A percentile compares a stretch with the other conserved stretches of the same genome.
phyloP scores from a whole-genome alignment of 192 early-diverging fungal genomes.

The Entomortierella lignicola region DNA sequence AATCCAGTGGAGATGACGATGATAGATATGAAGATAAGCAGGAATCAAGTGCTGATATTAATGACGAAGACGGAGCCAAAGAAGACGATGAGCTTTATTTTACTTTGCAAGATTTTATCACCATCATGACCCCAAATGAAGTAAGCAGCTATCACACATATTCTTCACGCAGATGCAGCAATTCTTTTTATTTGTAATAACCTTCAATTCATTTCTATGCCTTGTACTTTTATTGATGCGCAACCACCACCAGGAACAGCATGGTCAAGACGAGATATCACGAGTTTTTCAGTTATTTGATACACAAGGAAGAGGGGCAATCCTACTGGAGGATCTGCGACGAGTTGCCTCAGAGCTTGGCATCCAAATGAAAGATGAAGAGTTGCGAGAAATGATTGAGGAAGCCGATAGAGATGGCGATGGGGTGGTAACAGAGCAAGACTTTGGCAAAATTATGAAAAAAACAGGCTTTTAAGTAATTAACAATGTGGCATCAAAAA shows the following conservation, averaged over 20 bases:
- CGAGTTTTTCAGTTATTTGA: conserved; percentile 48
- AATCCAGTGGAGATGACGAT: conserved; percentile 10
- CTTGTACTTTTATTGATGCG: neutral
- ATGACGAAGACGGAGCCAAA: neutral
- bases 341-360: conserved; percentile 30
- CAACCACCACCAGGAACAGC: conserved; percentile 21
- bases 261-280: conserved; percentile 31
- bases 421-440: conserved; percentile 28
- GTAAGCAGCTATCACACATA: neutral
- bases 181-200: too few relatives aligned
- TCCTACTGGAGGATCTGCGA: conserved; percentile 36
- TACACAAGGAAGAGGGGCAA: conserved; percentile 16
- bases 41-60: neutral
- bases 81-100: conserved; percentile 12
- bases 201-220: neutral
- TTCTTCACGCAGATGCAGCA: too few relatives aligned
- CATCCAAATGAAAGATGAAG: conserved; percentile 25
- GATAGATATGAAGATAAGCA: neutral
- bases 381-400: conserved; percentile 50
- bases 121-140: conserved; percentile 35
- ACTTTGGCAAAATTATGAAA: conserved; percentile 29
- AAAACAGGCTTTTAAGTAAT: conserved; percentile 29
- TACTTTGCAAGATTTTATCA: conserved; percentile 39
- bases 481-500: too few relatives aligned
- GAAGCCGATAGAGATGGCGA: conserved; percentile 34